Base-by-base conservation (phyloP, 192 early-diverging fungal species). In the Gonapodya prolifera region DNA sequence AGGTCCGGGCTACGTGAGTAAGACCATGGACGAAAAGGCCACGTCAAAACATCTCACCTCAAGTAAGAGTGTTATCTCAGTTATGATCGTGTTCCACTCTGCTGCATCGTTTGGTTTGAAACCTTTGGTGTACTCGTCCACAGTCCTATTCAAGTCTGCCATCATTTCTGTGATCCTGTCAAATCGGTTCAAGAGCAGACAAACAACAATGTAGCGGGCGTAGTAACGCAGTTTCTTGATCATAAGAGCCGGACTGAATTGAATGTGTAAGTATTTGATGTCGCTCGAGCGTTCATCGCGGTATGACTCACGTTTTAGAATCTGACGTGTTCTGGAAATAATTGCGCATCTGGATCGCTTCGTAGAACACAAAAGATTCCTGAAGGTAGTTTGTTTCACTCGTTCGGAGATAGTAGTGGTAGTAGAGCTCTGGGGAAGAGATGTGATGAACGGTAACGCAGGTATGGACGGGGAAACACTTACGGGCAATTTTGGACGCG, bases 191-290 rank as follows among this genome's bases (percentile, higher is more conserved):
- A 96, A 84, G 30, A 96, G 84, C 69, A 96, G 78, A 80, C 94
- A 94, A 0, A 98, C 96, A 34, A 98, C 94, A 34, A 97, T 98
- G 83, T 97, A 98, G 34, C 98, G 90, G 0, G 98, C 98, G 82
- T 95, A 98, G 82, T 96, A 99, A 17, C 98, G 91, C 77, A 99
- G 89, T 76, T 97, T 98, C 80, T 99, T 99, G 81, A 98, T 95
- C 89, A 96, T 92, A 8, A 98, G 82, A 16, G 93, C 91, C 1
- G 95, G 90, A 77, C 92, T 96, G 82, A 33, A 45, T 17, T 74
- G 76, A 13, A 36, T 78, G 28, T 33, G 70, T 31, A 30, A 32
- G 33, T 35, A 35, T 34, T 18, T 77, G 34, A 18, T 0, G 70
- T 69, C 32, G 36, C 75, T 29, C 34, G 1, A 0, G 32, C 31